Conservation (phyloP, 257 asterid species). For the Rauvolfia tetraphylla region DNA sequence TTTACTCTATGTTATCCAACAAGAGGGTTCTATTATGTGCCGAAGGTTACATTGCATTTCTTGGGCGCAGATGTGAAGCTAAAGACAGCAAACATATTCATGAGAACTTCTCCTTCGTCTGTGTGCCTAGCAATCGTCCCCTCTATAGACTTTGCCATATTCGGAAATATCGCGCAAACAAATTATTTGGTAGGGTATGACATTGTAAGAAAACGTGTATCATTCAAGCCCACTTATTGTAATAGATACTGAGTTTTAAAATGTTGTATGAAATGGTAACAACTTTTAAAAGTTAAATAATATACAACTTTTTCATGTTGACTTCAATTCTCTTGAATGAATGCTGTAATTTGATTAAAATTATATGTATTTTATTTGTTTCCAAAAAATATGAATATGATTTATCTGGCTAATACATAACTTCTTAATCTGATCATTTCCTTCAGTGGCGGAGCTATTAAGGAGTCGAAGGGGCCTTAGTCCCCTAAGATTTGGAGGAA, state of each 20-base stretch:
- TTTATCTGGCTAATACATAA: too few relatives aligned
- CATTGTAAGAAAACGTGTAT: conserved; percentile 28
- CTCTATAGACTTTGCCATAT: conserved; percentile 14
- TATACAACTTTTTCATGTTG: too few relatives aligned
- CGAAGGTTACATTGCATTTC: conserved; percentile 10
- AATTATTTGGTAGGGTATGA: conserved; percentile 49
- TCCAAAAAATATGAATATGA: too few relatives aligned
- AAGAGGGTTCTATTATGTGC: not conserved
- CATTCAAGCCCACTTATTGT: conserved; percentile 50
- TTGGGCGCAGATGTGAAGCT: conserved; percentile 16
- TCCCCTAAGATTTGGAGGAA: too few relatives aligned
- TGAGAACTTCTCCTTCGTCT: not conserved
- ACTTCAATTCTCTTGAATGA: too few relatives aligned
- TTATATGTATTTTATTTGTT: too few relatives aligned
- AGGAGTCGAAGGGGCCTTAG: too few relatives aligned
- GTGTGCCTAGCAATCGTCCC: conserved; percentile 12
- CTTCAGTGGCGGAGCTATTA: too few relatives aligned
- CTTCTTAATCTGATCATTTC: too few relatives aligned
- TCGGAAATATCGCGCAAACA: conserved; percentile 46
- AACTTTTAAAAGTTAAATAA: too few relatives aligned
- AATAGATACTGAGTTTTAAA: not conserved
- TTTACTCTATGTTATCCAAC: conserved; percentile 14
- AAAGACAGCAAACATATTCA: not conserved
- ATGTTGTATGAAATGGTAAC: too few relatives aligned
- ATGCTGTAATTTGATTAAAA: too few relatives aligned